Conservation (phyloP, 140 eudicot species). For the Bidens hawaiensis region DNA sequence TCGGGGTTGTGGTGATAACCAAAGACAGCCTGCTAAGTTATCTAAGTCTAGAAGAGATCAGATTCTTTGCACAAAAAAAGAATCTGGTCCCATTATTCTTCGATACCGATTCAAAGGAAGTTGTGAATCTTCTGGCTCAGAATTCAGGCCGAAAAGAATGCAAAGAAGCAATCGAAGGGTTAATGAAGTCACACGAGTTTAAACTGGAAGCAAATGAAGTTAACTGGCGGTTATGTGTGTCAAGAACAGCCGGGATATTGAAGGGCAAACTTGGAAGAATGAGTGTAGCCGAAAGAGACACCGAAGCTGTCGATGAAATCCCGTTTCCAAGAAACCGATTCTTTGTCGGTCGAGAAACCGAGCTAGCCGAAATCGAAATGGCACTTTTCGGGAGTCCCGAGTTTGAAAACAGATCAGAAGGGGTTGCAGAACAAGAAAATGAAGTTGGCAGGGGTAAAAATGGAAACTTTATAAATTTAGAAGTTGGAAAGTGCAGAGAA, state of each 20-base stretch:
- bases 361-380: slow-evolving; percentile 60
- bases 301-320: slow-evolving; percentile 56
- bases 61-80: slow-evolving; percentile 87
- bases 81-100: slow-evolving; percentile 85
- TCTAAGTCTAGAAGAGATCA: slow-evolving; percentile 68
- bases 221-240: slow-evolving; percentile 67
- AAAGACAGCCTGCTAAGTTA: slow-evolving; percentile 48
- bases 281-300: slow-evolving; percentile 65
- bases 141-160: slow-evolving; percentile 59
- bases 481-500: too few species aligned
- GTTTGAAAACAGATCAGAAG: slow-evolving; percentile 52
- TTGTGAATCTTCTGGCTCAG: slow-evolving; percentile 27
- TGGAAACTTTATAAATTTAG: slow-evolving; percentile 59
- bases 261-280: slow-evolving; percentile 76
- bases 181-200: slow-evolving; percentile 53
- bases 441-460: slow-evolving; percentile 42
- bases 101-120: slow-evolving; percentile 41
- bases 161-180: slow-evolving; percentile 67
- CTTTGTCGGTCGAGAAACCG: slow-evolving; percentile 78
- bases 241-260: slow-evolving; percentile 57
- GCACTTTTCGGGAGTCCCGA: slow-evolving; percentile 64
- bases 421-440: slow-evolving; percentile 63
- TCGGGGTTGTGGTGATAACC: slow-evolving; percentile 70
- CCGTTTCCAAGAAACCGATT: slow-evolving; percentile 54
- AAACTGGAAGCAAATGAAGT: slow-evolving; percentile 65